Evolutionary conservation across 2,329 filamentous ascomycete genomes (phyloP), one percentile per base, ranked within the genome.

Genomic region (Epichloe hybrida): DNA sequence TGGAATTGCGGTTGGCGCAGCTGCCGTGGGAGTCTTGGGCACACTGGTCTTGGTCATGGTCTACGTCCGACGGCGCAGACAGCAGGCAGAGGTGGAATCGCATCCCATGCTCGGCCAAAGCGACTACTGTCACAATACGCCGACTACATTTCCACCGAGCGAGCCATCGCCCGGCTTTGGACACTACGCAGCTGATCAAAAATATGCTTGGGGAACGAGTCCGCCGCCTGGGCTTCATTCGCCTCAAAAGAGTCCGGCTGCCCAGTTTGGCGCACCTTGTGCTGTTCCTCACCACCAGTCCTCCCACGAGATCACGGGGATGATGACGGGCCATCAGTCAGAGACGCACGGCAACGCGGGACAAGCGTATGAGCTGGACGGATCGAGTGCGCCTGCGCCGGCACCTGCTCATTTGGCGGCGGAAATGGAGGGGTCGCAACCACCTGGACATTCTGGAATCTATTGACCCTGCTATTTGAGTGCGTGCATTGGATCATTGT

Each of bases 1-100:
- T 42, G 71, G 68, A 9, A 62, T 74, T 9, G 69, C 66, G 5
- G 63, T 69, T 0, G 71, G 69, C 11, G 61, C 64, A 3, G 61
- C 64, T 1, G 49, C 58, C 3, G 61, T 47, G 2, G 66, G 65
- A 35, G 55, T 65, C 35, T 58, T 56, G 1, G 45, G 59, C 17
- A 56, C 66, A 4, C 58, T 57, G 2, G 55, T 46, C 0, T 17
- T 62, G 1, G 50, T 58, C 13, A 54, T 61, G 52, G 60, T 60
- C 50, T 52, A 62, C 42, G 50, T 65, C 44, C 62, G 61, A 3
- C 60, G 66, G 27, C 54, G 51, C 51, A 17, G 59, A 58, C 23
- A 57, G 55, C 50, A 60, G 57, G 47, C 58, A 45, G 44, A 52
- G 45, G 61, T 62, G 6, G 65, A 66, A 48, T 53, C 58, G 2